Conservation (phyloP, 2,329 filamentous ascomycete genomes). For the Diaporthe humulicola region DNA sequence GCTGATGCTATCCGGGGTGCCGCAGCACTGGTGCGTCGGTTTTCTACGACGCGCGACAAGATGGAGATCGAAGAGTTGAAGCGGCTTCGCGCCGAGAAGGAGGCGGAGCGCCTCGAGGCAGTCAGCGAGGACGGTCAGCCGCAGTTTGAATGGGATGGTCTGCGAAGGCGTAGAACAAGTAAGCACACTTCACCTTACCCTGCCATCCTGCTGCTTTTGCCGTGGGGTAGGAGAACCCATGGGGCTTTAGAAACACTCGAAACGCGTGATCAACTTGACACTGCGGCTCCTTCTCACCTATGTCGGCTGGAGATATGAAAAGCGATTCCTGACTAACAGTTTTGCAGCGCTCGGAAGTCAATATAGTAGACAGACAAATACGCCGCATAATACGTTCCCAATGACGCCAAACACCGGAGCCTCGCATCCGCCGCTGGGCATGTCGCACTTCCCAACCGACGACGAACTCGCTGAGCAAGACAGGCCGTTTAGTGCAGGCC, state of each 20-base stretch:
- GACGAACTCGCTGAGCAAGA: conserved; percentile 71
- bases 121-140: conserved; percentile 81
- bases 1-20: conserved; percentile 95
- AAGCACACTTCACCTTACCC: background rate
- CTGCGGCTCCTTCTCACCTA: background rate
- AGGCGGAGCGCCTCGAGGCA: conserved; percentile 77
- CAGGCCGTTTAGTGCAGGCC: conserved; percentile 59
- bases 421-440: conserved; percentile 83
- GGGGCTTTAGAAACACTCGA: too few species aligned
- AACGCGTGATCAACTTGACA: background rate
- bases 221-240: background rate
- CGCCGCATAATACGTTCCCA: conserved; percentile 49
- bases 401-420: conserved; percentile 47
- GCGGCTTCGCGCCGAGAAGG: conserved; percentile 83
- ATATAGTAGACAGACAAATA: conserved; percentile 52
- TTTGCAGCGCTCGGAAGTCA: conserved; percentile 50
- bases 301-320: background rate
- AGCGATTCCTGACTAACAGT: background rate
- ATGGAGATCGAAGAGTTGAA: conserved; percentile 85
- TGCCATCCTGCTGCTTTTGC: too few species aligned
- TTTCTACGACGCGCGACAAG: conserved; percentile 81
- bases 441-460: conserved; percentile 84
- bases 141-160: conserved; percentile 88
- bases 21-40: conserved; percentile 86
- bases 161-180: conserved; percentile 76